Conservation (phyloP, 202 grass and related monocot species). For the Dendrocalamus latiflorus region DNA sequence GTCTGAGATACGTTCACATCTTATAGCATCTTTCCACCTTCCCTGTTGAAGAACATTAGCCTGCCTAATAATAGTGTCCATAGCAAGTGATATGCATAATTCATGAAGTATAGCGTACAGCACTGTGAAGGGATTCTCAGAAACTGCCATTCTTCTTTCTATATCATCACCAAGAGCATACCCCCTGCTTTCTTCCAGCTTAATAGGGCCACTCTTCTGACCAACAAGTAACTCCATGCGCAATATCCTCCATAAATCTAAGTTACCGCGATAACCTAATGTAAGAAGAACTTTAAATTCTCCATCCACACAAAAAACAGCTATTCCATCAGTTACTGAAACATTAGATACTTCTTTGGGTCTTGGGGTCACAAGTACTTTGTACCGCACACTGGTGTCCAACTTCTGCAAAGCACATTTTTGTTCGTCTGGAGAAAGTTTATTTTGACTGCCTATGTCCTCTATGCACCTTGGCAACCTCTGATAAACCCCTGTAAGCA, state of each 20-base stretch:
- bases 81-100: too few species aligned
- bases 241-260: conserved; percentile 88
- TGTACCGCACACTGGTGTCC: conserved; percentile 60
- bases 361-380: conserved; percentile 44
- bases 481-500: conserved; percentile 74
- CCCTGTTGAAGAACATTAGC: too few species aligned
- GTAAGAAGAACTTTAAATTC: conserved; percentile 94
- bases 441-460: conserved; percentile 65
- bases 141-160: conserved; percentile 86
- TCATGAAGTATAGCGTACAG: too few species aligned
- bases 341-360: conserved; percentile 81
- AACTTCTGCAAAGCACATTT: conserved; percentile 77
- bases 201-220: conserved; percentile 70
- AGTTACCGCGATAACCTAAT: conserved; percentile 78
- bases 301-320: conserved; percentile 66
- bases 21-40: too few species aligned
- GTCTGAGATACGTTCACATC: too few species aligned
- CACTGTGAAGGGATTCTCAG: too few species aligned
- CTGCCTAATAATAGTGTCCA: too few species aligned
- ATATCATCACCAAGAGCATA: conserved; percentile 92
- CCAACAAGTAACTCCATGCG: conserved; percentile 90
- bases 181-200: conserved; percentile 70
- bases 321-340: conserved; percentile 69
- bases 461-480: conserved; percentile 83
- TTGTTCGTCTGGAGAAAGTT: conserved; percentile 70